Evolutionary conservation across 2,329 filamentous ascomycete genomes (phyloP).

Genomic region (Pseudogymnoascus verrucosus): DNA sequence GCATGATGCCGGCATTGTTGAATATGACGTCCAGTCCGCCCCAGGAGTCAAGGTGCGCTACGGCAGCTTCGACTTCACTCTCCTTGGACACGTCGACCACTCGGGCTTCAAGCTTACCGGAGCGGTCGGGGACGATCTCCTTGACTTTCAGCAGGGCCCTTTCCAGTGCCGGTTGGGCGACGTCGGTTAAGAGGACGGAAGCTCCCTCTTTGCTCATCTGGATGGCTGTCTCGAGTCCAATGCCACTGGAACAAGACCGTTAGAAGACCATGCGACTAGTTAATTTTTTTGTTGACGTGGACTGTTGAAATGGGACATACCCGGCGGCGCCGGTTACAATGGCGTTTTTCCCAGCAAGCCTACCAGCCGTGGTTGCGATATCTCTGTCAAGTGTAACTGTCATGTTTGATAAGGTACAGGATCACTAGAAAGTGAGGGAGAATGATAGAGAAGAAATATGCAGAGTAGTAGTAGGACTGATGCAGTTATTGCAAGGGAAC

Average conservation of each 20-base stretch:
- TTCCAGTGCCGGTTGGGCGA: constrained; percentile 55
- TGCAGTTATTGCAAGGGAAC: neutral
- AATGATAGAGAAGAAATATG: neutral
- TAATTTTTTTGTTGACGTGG: neutral
- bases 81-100: constrained; percentile 64
- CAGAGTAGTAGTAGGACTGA: neutral
- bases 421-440: neutral
- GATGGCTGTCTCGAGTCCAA: constrained; percentile 66
- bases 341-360: constrained; percentile 30
- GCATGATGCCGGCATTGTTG: constrained; percentile 81
- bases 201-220: constrained; percentile 66
- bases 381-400: neutral
- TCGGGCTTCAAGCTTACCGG: constrained; percentile 42
- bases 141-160: constrained; percentile 53
- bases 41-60: constrained; percentile 57
- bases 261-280: neutral
- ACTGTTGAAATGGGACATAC: constrained; percentile 35
- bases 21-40: constrained; percentile 68
- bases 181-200: constrained; percentile 62
- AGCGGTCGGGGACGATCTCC: constrained; percentile 43
- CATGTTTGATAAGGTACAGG: neutral
- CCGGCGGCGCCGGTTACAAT: constrained; percentile 62
- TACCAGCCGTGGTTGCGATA: constrained; percentile 20
- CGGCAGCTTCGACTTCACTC: constrained; percentile 51
- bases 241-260: constrained; percentile 42